A percentile compares a stretch with the other conserved stretches of the same genome.
Conservation (phyloP, 371 early-diverging fungal species). For the Rhizomucor pusillus region DNA sequence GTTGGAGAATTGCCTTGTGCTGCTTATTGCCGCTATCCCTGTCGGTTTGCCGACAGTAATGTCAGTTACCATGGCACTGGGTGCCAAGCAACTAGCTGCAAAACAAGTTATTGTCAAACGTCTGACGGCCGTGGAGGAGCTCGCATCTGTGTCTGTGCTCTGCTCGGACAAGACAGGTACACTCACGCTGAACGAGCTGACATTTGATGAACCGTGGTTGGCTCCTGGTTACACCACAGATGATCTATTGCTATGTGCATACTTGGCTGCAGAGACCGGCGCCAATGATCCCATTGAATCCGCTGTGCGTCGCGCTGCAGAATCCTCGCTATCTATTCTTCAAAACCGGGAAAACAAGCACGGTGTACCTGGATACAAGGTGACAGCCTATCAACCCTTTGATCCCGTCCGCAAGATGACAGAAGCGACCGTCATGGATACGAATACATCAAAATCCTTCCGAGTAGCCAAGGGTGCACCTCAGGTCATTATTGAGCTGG, state of each 20-base stretch:
- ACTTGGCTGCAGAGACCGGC: constrained; percentile 87
- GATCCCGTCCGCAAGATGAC: constrained; percentile 91
- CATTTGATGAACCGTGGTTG: constrained; percentile 87
- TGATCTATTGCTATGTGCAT: constrained; percentile 85
- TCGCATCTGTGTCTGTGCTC: constrained; percentile 90
- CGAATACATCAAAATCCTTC: constrained; percentile 70
- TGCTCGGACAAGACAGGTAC: constrained; percentile 98
- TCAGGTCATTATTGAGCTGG: constrained; percentile 83
- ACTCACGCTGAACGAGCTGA: constrained; percentile 86
- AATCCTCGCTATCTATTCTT: constrained; percentile 82
- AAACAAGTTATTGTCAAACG: constrained; percentile 94
- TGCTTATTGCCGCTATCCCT: constrained; percentile 93
- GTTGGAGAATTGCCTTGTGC: constrained; percentile 69
- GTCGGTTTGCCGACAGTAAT: constrained; percentile 94
- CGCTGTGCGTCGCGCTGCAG: constrained; percentile 88
- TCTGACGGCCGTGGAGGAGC: constrained; percentile 90
- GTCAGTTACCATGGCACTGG: constrained; percentile 95
- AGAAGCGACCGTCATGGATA: constrained; percentile 71
- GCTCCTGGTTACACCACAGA: constrained; percentile 67
- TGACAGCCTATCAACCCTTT: constrained; percentile 87
- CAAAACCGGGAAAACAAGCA: constrained; percentile 73
- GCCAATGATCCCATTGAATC: constrained; percentile 93
- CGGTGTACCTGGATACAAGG: constrained; percentile 81
- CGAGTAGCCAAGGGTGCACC: constrained; percentile 94
- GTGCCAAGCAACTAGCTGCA: constrained; percentile 84